Evolutionary conservation across 2,329 filamentous ascomycete species (phyloP).

Genomic region (Kalaharituber pfeilii): DNA sequence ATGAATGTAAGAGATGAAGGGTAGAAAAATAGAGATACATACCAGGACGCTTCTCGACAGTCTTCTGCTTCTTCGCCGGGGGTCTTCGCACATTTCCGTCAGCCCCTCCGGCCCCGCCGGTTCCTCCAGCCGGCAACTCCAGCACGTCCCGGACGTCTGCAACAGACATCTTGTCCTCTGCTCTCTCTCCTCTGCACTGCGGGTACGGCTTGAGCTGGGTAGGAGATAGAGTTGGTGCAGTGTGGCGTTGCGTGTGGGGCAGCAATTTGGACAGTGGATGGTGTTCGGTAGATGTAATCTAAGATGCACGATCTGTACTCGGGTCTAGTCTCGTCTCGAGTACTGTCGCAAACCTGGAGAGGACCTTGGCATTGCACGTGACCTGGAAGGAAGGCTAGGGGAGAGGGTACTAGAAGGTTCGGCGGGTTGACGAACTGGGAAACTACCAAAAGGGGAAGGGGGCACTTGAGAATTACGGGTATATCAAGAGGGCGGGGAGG

Average conservation of each 20-base stretch:
- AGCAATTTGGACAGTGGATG: not conserved
- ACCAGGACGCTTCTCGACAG: conserved; percentile 24
- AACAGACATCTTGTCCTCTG: conserved; percentile 43
- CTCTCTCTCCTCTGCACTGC: not conserved
- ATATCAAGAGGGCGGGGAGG: too few relatives aligned
- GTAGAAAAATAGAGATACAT: not conserved
- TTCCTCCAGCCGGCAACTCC: conserved; percentile 49
- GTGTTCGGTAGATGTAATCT: not conserved
- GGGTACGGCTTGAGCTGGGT: not conserved
- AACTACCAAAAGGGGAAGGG: too few relatives aligned
- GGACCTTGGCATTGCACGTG: too few relatives aligned
- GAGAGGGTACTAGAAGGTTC: too few relatives aligned
- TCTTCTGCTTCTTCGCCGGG: conserved; percentile 23
- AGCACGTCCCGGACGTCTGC: conserved; percentile 78
- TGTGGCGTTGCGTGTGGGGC: not conserved
- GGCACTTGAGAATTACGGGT: too few relatives aligned
- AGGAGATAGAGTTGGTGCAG: not conserved
- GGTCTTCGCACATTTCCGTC: conserved; percentile 18
- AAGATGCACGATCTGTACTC: too few relatives aligned
- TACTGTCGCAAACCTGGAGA: too few relatives aligned
- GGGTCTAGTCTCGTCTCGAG: too few relatives aligned
- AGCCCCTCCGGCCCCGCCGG: conserved; percentile 18
- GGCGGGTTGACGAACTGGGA: too few relatives aligned
- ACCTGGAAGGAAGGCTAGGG: too few relatives aligned
- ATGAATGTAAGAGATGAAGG: not conserved